Percentiles rank a stretch among this genome's conserved stretches.
phyloP scores from a whole-genome alignment of 345 rosid genomes.

The Camelina hispida region DNA sequence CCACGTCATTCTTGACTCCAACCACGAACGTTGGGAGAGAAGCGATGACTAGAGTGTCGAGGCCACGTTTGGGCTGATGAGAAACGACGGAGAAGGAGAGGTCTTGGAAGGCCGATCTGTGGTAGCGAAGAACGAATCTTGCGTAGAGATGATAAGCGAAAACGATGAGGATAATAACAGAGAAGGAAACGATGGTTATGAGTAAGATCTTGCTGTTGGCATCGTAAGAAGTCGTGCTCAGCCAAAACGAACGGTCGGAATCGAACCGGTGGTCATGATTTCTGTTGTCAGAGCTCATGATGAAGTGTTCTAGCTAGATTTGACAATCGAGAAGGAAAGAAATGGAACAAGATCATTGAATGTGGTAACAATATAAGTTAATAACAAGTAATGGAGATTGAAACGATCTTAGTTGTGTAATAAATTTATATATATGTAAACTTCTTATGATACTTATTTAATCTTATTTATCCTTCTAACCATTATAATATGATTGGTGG shows the following conservation, averaged over 20 bases:
- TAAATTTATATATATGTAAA: too few relatives aligned
- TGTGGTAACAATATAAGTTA: conserved; percentile 6
- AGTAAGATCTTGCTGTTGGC: conserved; percentile 56
- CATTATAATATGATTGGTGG: not conserved
- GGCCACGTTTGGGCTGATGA: conserved; percentile 60
- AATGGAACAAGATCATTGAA: conserved; percentile 12
- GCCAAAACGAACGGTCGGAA: conserved; percentile 28
- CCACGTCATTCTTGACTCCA: conserved; percentile 23
- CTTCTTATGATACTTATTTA: too few relatives aligned
- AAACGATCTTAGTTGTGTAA: too few relatives aligned
- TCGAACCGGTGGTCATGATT: conserved; percentile 8
- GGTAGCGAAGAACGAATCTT: conserved; percentile 49
- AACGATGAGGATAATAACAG: conserved; percentile 50
- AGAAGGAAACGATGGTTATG: conserved; percentile 48
- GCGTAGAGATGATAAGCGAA: conserved; percentile 52
- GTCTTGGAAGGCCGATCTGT: conserved; percentile 42
- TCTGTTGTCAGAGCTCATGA: conserved; percentile 26
- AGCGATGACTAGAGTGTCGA: conserved; percentile 54
- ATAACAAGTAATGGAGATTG: not conserved
- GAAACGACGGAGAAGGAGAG: conserved; percentile 29
- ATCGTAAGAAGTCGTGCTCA: conserved; percentile 28
- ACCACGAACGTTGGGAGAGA: conserved; percentile 58
- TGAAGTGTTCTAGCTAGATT: not conserved
- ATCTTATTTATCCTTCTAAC: too few relatives aligned
- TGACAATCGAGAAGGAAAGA: not conserved